Conservation (phyloP, 495 filamentous ascomycete species). For the Neurospora intermedia region DNA sequence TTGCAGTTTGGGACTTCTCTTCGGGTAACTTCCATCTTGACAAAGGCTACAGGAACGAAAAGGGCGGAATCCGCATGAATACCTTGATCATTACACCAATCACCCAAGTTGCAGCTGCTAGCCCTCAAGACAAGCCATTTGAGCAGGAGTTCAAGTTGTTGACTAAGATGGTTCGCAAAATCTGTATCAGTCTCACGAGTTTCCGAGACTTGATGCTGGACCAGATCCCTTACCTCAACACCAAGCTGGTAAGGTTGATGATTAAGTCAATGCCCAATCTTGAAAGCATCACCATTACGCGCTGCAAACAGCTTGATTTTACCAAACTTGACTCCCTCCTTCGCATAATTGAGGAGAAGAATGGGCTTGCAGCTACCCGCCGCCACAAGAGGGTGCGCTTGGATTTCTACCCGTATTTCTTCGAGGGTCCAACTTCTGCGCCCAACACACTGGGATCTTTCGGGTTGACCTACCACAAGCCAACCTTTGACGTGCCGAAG, state of each 20-base stretch:
- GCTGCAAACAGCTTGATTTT: constrained; percentile 17
- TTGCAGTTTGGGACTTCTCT: constrained; percentile 8
- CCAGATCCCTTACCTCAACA: constrained; percentile 11
- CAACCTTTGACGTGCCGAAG: constrained; percentile 15
- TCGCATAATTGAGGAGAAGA: not conserved
- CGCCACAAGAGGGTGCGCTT: constrained; percentile 3
- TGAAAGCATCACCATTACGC: constrained; percentile 9
- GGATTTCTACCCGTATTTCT: constrained; percentile 17
- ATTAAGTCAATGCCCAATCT: constrained; percentile 17
- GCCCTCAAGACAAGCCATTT: constrained; percentile 1
- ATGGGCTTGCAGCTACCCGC: not conserved
- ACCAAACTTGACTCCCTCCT: constrained; percentile 12
- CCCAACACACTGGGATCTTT: constrained; percentile 6
- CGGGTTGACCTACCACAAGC: constrained; percentile 17
- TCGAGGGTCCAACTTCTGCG: constrained; percentile 8
- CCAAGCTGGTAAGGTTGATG: constrained; percentile 8
- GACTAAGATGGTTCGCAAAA: not conserved
- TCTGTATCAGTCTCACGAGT: not conserved
- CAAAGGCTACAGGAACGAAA: not conserved
- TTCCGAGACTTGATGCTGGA: constrained; percentile 14
- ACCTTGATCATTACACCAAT: constrained; percentile 6
- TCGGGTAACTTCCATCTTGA: not conserved
- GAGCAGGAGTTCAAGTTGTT: constrained; percentile 1
- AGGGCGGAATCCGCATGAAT: not conserved
- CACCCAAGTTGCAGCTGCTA: not conserved